These are phyloP conservation scores for Magnusiomyces paraingens DNA, from an alignment of 1,139 yeast species.

Conservation along the genomic window DNA sequence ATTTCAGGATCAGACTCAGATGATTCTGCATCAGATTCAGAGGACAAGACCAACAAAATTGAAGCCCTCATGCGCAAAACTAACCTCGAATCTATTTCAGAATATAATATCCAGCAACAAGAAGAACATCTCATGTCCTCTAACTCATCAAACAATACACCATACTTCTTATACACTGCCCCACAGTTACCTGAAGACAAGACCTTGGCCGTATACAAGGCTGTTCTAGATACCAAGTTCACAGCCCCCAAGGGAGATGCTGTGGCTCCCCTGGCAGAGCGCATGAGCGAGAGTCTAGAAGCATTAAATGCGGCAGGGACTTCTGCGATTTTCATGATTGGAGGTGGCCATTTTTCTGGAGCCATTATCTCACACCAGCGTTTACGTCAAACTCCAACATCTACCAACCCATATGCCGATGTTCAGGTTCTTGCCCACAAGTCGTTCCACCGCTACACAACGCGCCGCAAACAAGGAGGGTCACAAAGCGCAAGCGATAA, in stretches of 20 bases:
- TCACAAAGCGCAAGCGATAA: constrained; percentile 90
- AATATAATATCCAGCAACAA: constrained; percentile 5
- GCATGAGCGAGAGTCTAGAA: constrained; percentile 32
- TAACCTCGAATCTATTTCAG: neutral
- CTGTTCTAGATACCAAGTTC: constrained; percentile 49
- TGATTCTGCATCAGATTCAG: constrained; percentile 33
- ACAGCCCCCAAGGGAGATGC: constrained; percentile 20
- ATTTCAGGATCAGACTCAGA: constrained; percentile 44
- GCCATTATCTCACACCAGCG: constrained; percentile 77
- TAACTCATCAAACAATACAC: constrained; percentile 6
- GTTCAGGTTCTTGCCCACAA: constrained; percentile 56
- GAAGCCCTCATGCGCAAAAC: constrained; percentile 11
- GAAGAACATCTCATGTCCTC: neutral
- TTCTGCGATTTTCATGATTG: constrained; percentile 85
- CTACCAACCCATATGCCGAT: constrained; percentile 41
- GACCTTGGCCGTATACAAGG: constrained; percentile 65
- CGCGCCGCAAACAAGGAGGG: constrained; percentile 97
- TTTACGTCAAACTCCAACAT: constrained; percentile 39
- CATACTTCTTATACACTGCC: constrained; percentile 15
- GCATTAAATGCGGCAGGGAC: constrained; percentile 32
- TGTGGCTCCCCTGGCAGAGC: constrained; percentile 1
- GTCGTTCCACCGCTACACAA: constrained; percentile 90
- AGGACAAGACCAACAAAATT: constrained; percentile 27
- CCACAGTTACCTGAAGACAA: constrained; percentile 43
- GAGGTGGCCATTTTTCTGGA: constrained; percentile 98